These are phyloP conservation scores for Loxodes magnus DNA, from an alignment of 73 alveolate species.

Conservation along the genomic window DNA sequence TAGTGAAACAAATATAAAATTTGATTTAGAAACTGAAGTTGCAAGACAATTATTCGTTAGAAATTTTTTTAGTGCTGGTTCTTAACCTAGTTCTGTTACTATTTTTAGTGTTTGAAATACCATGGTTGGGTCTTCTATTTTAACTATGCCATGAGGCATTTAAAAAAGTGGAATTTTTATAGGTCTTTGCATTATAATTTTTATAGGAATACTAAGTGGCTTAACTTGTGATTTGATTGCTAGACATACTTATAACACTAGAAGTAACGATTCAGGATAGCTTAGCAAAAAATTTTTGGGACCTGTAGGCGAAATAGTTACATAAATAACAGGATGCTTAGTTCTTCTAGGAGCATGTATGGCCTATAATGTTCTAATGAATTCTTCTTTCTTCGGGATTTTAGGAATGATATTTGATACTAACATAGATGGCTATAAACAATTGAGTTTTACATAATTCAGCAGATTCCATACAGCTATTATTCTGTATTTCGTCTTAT, in stretches of 20 bases:
- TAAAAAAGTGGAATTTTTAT: slow-evolving; percentile 51
- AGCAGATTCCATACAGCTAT: slow-evolving; percentile 21
- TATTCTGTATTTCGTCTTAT: slow-evolving; percentile 13
- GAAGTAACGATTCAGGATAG: slow-evolving; percentile 22
- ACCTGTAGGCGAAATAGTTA: not conserved
- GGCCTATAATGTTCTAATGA: slow-evolving; percentile 43
- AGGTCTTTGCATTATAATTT: slow-evolving; percentile 41
- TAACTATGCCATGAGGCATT: slow-evolving; percentile 60
- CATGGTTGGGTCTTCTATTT: slow-evolving; percentile 67
- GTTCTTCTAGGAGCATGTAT: slow-evolving; percentile 50
- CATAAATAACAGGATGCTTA: too few relatives aligned
- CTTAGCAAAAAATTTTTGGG: not conserved
- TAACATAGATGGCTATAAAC: not conserved
- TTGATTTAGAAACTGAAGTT: too few relatives aligned
- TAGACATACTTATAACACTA: slow-evolving; percentile 21
- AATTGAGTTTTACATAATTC: slow-evolving; percentile 1
- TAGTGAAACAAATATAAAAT: too few relatives aligned
- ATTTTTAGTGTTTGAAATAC: slow-evolving; percentile 71
- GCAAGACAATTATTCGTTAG: too few relatives aligned
- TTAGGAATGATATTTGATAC: slow-evolving; percentile 14
- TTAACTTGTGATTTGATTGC: too few relatives aligned
- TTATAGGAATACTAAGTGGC: slow-evolving; percentile 19
- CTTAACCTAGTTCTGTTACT: too few relatives aligned
- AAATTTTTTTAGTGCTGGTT: too few relatives aligned
- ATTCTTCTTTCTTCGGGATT: slow-evolving; percentile 45